These are phyloP conservation scores for Stylonectria norvegica DNA, from an alignment of 2,329 filamentous ascomycete species.

Conservation along the genomic window DNA sequence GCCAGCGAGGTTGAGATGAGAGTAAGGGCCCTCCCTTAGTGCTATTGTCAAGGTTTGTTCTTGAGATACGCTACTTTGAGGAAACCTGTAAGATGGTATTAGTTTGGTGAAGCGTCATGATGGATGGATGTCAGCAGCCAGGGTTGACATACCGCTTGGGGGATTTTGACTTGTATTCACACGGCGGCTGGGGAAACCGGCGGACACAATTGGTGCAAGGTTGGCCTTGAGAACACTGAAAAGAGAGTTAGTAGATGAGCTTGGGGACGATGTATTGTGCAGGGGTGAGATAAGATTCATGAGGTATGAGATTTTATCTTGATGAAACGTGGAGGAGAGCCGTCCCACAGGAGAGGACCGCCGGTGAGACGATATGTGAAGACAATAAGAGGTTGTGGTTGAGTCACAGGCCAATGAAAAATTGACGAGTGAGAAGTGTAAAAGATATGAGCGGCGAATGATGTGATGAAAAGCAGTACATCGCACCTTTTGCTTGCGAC, in stretches of 20 bases:
- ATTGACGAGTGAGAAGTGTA: neutral
- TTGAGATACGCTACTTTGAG: neutral
- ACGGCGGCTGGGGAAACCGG: constrained; percentile 49
- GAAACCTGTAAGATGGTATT: too few relatives aligned
- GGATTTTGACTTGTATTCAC: constrained; percentile 42
- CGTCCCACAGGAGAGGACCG: too few relatives aligned
- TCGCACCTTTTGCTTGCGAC: constrained; percentile 50
- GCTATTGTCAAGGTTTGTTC: constrained; percentile 18
- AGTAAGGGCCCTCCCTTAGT: constrained; percentile 29
- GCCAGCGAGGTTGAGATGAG: constrained; percentile 35
- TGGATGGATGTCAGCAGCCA: too few relatives aligned
- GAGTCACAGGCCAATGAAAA: too few relatives aligned
- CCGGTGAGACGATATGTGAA: too few relatives aligned
- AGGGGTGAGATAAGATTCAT: too few relatives aligned
- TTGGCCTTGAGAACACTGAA: constrained; percentile 51
- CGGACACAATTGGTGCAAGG: constrained; percentile 53
- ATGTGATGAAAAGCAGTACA: neutral
- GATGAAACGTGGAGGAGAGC: too few relatives aligned
- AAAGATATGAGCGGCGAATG: neutral
- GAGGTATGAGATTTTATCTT: too few relatives aligned
- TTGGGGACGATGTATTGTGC: too few relatives aligned
- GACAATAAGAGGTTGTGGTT: too few relatives aligned
- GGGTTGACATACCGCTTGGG: constrained; percentile 17
- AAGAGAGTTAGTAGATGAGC: constrained; percentile 4
- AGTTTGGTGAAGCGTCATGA: too few relatives aligned